Conservation (phyloP, 768 basidiomycete genomes). For the Hydnomerulius pinastri region DNA sequence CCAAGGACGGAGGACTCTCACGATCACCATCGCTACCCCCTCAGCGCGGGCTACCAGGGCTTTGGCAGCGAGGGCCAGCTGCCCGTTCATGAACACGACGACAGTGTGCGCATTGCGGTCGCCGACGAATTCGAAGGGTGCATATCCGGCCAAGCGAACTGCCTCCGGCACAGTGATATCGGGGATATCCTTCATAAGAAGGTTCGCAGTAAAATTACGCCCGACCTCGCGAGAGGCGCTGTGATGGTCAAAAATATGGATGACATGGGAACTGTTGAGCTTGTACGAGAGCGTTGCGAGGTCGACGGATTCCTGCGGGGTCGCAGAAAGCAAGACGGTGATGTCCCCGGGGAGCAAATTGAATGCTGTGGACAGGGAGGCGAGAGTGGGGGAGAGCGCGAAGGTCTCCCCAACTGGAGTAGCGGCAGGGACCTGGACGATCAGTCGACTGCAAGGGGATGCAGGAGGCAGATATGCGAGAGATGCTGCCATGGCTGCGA, state of each 20-base stretch:
- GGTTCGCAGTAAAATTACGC: constrained; percentile 45
- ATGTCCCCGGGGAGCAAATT: constrained; percentile 63
- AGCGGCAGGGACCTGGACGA: constrained; percentile 82
- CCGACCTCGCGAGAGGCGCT: constrained; percentile 76
- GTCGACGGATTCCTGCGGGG: constrained; percentile 80
- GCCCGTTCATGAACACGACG: constrained; percentile 74
- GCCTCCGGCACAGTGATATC: constrained; percentile 45
- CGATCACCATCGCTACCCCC: constrained; percentile 66
- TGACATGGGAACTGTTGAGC: constrained; percentile 64
- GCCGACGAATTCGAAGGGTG: constrained; percentile 77
- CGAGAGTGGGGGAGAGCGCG: constrained; percentile 75
- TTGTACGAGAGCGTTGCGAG: constrained; percentile 77
- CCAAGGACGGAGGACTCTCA: constrained; percentile 88
- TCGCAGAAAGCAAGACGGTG: constrained; percentile 78
- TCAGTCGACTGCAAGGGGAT: constrained; percentile 62
- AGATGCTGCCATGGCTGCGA: constrained; percentile 81
- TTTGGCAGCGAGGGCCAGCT: constrained; percentile 66
- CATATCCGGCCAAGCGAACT: constrained; percentile 60
- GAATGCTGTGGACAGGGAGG: constrained; percentile 61
- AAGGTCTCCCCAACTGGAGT: constrained; percentile 66
- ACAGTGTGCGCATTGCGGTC: constrained; percentile 62
- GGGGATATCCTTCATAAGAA: constrained; percentile 32
- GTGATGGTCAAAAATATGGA: constrained; percentile 91
- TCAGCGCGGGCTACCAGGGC: constrained; percentile 43
- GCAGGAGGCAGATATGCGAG: constrained; percentile 72